Conservation (phyloP, 108 stramenopile genomes). For the Chaetoceros tenuissimus region DNA sequence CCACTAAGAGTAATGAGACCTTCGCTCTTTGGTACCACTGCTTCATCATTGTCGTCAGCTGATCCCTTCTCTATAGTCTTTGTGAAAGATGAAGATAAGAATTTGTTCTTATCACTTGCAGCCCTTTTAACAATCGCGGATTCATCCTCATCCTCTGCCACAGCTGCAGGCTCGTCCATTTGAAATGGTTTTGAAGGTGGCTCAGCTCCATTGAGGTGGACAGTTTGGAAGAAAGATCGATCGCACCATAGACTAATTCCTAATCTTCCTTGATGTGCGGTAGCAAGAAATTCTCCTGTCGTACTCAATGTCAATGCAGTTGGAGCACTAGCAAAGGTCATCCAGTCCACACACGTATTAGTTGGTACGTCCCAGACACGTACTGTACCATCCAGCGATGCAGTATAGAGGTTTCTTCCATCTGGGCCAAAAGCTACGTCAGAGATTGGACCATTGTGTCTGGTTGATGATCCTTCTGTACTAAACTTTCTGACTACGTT, state of each 20-base stretch:
- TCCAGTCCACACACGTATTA: constrained; percentile 89
- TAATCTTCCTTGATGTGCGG: constrained; percentile 70
- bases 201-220: constrained; percentile 59
- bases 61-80: constrained; percentile 8
- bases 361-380: constrained; percentile 96
- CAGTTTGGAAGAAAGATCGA: constrained; percentile 82
- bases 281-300: constrained; percentile 95
- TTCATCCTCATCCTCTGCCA: constrained; percentile 49
- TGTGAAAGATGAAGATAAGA: neutral
- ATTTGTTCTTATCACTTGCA: constrained; percentile 1
- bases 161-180: constrained; percentile 85
- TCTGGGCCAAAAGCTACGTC: constrained; percentile 88
- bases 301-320: constrained; percentile 84
- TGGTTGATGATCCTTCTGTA: constrained; percentile 6
- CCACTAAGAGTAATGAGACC: constrained; percentile 84
- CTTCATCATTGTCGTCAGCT: constrained; percentile 29
- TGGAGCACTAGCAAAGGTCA: constrained; percentile 75
- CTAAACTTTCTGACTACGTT: constrained; percentile 72
- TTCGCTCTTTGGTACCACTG: constrained; percentile 38
- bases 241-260: constrained; percentile 94
- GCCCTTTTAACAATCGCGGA: constrained; percentile 4
- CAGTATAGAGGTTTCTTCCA: constrained; percentile 78
- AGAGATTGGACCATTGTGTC: constrained; percentile 69
- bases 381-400: constrained; percentile 78
- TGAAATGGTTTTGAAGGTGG: constrained; percentile 41